A percentile compares a stretch with the other conserved stretches of the same genome.
Evolutionary conservation across 164 flowering plant genomes (phyloP).

Genomic region (Vitis cinerea): DNA sequence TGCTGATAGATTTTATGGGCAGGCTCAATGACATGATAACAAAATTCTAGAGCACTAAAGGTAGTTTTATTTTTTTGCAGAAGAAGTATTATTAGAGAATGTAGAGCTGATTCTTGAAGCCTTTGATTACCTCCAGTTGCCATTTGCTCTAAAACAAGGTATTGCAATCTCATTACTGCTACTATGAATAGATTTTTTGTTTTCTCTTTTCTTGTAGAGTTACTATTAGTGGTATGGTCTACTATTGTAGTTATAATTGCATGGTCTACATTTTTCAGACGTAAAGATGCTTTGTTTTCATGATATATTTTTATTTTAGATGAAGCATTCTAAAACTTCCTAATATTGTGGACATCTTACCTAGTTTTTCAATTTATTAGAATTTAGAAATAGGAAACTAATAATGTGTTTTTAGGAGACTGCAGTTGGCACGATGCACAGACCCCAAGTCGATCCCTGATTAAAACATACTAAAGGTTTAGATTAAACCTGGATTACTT

Average conservation of each 20-base stretch:
- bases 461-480: no score
- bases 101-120: slow-evolving; percentile 89
- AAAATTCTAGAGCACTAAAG: neutral
- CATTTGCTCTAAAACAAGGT: slow-evolving; percentile 81
- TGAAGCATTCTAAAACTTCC: no score
- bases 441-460: no score
- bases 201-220: neutral
- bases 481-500: no score
- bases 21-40: neutral
- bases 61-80: slow-evolving; percentile 34
- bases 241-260: neutral
- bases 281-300: no score
- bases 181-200: neutral
- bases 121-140: slow-evolving; percentile 85
- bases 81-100: slow-evolving; percentile 72
- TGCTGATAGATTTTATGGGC: neutral
- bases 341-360: no score
- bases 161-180: neutral
- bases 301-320: no score
- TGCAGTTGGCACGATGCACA: no score
- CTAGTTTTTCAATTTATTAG: no score
- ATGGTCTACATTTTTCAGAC: no score
- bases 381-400: no score
- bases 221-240: neutral
- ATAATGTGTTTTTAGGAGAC: no score